A percentile compares a stretch with the other conserved stretches of the same genome.
phyloP scores from a whole-genome alignment of 169 alveolate genomes.

The Fabrea salina region DNA sequence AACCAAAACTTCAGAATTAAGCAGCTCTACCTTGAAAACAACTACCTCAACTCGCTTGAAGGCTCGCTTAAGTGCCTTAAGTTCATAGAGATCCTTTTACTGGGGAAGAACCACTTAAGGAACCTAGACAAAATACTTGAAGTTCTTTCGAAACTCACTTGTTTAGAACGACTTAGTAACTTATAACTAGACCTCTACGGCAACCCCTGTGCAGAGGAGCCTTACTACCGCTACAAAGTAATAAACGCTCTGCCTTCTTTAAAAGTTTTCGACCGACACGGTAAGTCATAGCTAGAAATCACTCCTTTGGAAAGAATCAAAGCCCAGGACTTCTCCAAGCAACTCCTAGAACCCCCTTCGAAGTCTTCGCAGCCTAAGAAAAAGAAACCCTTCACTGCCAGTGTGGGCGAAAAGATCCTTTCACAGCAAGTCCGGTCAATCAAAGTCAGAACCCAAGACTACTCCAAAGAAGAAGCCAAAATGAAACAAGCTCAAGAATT shows the following conservation, averaged over 20 bases:
- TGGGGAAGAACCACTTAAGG: conserved; percentile 71
- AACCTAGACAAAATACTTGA: conserved; percentile 69
- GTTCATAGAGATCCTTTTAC: conserved; percentile 67
- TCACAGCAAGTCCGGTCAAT: conserved; percentile 11
- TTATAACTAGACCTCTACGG: conserved; percentile 64
- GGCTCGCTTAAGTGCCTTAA: conserved; percentile 69
- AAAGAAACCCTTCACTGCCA: neutral
- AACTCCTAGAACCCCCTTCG: neutral
- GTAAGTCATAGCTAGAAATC: conserved; percentile 9
- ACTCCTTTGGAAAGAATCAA: conserved; percentile 43
- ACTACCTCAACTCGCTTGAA: conserved; percentile 63
- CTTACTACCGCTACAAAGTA: conserved; percentile 79
- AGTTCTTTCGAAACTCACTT: conserved; percentile 60
- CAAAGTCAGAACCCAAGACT: conserved; percentile 33
- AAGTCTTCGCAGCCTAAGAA: conserved; percentile 31
- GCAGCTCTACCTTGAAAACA: conserved; percentile 68
- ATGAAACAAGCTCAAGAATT: too few species aligned
- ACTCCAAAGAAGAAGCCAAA: conserved; percentile 48
- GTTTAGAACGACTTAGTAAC: conserved; percentile 46
- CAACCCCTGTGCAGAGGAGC: conserved; percentile 87
- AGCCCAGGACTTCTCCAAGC: conserved; percentile 23
- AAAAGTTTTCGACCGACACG: conserved; percentile 74
- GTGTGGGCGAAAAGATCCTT: conserved; percentile 32
- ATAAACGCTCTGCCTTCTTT: conserved; percentile 70
- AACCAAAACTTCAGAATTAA: conserved; percentile 74